Evolutionary conservation across 2,329 filamentous ascomycete species (phyloP), one percentile per base, ranked within the genome.

Genomic region (Beauveria sp.): DNA sequence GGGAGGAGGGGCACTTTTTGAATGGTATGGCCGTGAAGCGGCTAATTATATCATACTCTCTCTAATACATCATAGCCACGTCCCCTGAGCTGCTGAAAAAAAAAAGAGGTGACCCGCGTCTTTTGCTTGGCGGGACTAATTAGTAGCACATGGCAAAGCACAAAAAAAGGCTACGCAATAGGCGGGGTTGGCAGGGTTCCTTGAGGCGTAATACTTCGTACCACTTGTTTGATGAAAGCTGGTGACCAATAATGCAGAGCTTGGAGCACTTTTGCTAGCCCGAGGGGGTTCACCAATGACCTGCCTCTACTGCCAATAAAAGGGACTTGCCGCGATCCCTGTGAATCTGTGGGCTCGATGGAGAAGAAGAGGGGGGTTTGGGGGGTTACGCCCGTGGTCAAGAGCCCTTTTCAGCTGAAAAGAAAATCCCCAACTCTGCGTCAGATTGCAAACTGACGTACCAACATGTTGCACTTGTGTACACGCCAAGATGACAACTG

Each of bases 31-130:
- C 53, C n/a, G 42, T 42, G 55, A 50, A 28, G 55, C 40, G 7
- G 45, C 46, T 30, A 56, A 30, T 10, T 34, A 14, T 5, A n/a
- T 40, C 18, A 28, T 51, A 30, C 26, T 50, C 14, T n/a, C 47
- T 28, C 7, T 22, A 50, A 43, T 45, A 40, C 55, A 58, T 49
- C 52, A 55, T 30, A 45, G 8, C 16, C 42, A 38, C 34, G 18
- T 45, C 49, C 57, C 57, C 57, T 59, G 57, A 45, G n/a, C 57
- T 59, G 47, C 57, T 59, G 57, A 59, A 59, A 58, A 50, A 56
- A 14, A 34, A 9, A 12, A 14, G 30, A 12, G 1, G 14, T n/a
- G 57, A 45, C 57, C 46, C n/a, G 22, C 18, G 38, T 40, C 38
- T 16, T 46, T 24, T 12, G 45, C 56, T 59, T 59, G 57, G 57